phyloP scores from a whole-genome alignment of 768 basidiomycete genomes.

The Termitomyces bulborhizus region DNA sequence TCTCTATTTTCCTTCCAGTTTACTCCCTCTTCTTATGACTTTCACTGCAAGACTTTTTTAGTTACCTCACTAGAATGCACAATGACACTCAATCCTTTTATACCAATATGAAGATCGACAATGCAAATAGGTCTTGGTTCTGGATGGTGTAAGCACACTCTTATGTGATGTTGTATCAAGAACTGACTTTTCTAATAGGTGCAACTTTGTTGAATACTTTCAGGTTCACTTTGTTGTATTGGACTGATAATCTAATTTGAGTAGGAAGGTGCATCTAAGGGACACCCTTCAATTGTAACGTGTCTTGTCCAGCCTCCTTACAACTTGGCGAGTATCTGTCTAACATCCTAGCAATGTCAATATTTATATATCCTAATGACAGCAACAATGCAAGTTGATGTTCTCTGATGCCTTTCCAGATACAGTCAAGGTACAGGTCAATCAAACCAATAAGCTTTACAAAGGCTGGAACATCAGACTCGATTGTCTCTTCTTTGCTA shows the following conservation, averaged over 20 bases:
- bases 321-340: constrained; percentile 35
- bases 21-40: no score
- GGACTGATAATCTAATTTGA: background rate
- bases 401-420: constrained; percentile 53
- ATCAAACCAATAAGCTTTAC: constrained; percentile 42
- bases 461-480: constrained; percentile 56
- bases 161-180: background rate
- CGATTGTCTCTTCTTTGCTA: constrained; percentile 61
- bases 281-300: constrained; percentile 40
- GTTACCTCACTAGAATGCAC: constrained; percentile 55
- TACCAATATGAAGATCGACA: constrained; percentile 50
- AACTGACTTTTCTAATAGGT: constrained; percentile 28
- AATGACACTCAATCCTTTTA: constrained; percentile 34
- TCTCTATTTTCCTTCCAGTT: background rate
- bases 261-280: constrained; percentile 36
- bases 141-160: constrained; percentile 53
- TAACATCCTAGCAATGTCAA: background rate
- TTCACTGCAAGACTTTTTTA: constrained; percentile 27
- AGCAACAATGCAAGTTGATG: constrained; percentile 65
- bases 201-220: constrained; percentile 64
- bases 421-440: constrained; percentile 36
- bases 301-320: constrained; percentile 49
- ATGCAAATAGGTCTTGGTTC: constrained; percentile 55
- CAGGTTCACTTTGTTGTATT: constrained; percentile 23
- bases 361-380: background rate